Conservation (phyloP, 2,329 filamentous ascomycete genomes). For the Chaetomium sp. region DNA sequence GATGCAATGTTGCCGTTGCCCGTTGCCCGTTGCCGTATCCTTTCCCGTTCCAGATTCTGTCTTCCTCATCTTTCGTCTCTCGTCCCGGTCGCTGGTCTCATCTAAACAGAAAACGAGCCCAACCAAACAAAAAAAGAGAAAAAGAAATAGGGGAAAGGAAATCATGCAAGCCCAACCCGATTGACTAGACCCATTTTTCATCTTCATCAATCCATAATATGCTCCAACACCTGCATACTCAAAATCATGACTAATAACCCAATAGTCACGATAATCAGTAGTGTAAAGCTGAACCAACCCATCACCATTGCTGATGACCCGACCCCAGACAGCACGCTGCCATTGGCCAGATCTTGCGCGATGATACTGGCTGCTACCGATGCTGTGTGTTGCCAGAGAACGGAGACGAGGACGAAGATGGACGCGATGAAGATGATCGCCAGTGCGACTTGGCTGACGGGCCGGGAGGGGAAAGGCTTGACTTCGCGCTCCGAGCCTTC, state of each 20-base stretch:
- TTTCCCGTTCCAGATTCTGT: no score
- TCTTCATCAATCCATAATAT: constrained; percentile 38
- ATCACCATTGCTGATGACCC: constrained; percentile 95
- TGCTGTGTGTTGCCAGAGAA: constrained; percentile 88
- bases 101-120: neutral
- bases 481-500: constrained; percentile 80
- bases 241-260: constrained; percentile 94
- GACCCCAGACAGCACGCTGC: constrained; percentile 77
- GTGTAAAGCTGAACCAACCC: constrained; percentile 92
- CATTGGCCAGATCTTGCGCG: constrained; percentile 87
- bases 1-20: no score
- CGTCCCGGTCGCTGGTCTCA: neutral
- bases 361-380: constrained; percentile 93
- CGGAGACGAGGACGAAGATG: constrained; percentile 67
- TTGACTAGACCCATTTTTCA: neutral
- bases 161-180: neutral
- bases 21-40: no score
- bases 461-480: constrained; percentile 86
- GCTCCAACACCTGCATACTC: constrained; percentile 74
- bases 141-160: neutral
- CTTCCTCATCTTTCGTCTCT: no score
- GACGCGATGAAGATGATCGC: constrained; percentile 81
- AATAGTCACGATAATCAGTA: constrained; percentile 93
- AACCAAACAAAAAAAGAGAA: neutral
- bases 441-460: constrained; percentile 86